Percentiles rank a stretch among this genome's conserved stretches.
phyloP scores from a whole-genome alignment of 2,329 filamentous ascomycete genomes.

The Aspergillus novofumigatus region DNA sequence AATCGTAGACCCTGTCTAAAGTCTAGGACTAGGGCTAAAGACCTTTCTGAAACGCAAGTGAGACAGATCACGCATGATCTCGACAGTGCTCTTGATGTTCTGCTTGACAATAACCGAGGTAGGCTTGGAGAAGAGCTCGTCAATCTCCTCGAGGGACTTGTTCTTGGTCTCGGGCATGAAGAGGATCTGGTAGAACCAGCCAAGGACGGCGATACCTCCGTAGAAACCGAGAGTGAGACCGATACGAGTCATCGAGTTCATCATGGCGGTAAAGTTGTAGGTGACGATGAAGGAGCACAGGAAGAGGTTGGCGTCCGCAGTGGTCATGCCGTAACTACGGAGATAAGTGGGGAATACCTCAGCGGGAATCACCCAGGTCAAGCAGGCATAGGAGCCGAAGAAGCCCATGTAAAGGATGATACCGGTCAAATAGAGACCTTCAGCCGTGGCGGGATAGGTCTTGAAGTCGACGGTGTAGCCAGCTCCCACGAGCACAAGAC shows the following conservation, averaged over 20 bases:
- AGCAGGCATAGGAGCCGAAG: slow-evolving; percentile 62
- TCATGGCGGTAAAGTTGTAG: slow-evolving; percentile 71
- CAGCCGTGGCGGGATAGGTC: slow-evolving; percentile 45
- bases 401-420: slow-evolving; percentile 60
- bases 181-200: slow-evolving; percentile 67
- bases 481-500: slow-evolving; percentile 62
- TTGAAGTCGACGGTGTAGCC: slow-evolving; percentile 55
- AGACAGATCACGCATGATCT: slow-evolving; percentile 44
- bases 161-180: slow-evolving; percentile 76
- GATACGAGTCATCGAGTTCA: slow-evolving; percentile 61
- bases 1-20: neutral
- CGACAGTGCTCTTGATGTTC: slow-evolving; percentile 48
- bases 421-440: slow-evolving; percentile 63
- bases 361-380: slow-evolving; percentile 63
- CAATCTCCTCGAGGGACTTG: slow-evolving; percentile 66
- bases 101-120: slow-evolving; percentile 59
- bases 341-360: slow-evolving; percentile 72
- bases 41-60: slow-evolving; percentile 46
- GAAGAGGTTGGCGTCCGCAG: slow-evolving; percentile 64
- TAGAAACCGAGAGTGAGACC: slow-evolving; percentile 68
- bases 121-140: slow-evolving; percentile 61
- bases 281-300: slow-evolving; percentile 69
- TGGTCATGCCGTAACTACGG: slow-evolving; percentile 69
- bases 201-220: slow-evolving; percentile 66
- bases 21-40: slow-evolving; percentile 33